phyloP scores from a whole-genome alignment of 192 early-diverging fungal species.

The Coemansia sp. region DNA sequence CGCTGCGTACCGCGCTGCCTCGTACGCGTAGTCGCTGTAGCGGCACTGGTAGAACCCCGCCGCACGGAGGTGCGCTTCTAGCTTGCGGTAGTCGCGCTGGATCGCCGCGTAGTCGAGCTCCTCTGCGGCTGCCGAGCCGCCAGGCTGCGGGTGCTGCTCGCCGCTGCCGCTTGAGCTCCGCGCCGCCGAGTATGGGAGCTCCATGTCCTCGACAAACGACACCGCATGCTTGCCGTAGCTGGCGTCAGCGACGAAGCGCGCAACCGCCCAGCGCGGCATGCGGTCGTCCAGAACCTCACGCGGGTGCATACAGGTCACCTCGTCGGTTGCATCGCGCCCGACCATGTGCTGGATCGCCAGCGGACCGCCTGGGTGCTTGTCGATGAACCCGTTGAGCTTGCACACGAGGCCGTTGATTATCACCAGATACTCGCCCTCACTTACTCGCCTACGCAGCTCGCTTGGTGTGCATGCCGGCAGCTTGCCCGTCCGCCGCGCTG shows the following conservation, averaged over 20 bases:
- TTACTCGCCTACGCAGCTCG: slow-evolving; percentile 44
- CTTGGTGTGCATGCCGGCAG: slow-evolving; percentile 36
- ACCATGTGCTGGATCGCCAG: slow-evolving; percentile 84
- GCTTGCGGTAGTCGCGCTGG: slow-evolving; percentile 60
- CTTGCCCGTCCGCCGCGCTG: slow-evolving; percentile 20
- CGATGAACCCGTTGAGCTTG: slow-evolving; percentile 77
- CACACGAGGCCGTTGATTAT: slow-evolving; percentile 86
- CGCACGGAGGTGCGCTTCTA: slow-evolving; percentile 64
- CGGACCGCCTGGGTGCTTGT: slow-evolving; percentile 89
- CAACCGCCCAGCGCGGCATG: slow-evolving; percentile 77
- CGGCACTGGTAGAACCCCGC: slow-evolving; percentile 67
- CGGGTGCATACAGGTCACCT: slow-evolving; percentile 82
- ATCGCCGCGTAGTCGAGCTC: slow-evolving; percentile 51
- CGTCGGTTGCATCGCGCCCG: slow-evolving; percentile 91
- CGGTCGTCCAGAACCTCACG: slow-evolving; percentile 69
- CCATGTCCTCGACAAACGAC: slow-evolving; percentile 50
- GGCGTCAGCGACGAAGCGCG: slow-evolving; percentile 34
- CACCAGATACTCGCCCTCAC: slow-evolving; percentile 74
- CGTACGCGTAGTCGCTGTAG: slow-evolving; percentile 57
- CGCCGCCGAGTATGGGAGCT: slow-evolving; percentile 39
- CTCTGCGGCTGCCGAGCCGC: neutral
- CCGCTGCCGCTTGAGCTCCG: slow-evolving; percentile 21
- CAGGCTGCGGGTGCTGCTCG: slow-evolving; percentile 19
- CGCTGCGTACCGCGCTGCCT: slow-evolving; percentile 45
- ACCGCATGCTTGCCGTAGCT: slow-evolving; percentile 5